Evolutionary conservation across 1,284 basidiomycete species (phyloP), one percentile per base, ranked within the genome.

Genomic region (Cutaneotrichosporon sp.): DNA sequence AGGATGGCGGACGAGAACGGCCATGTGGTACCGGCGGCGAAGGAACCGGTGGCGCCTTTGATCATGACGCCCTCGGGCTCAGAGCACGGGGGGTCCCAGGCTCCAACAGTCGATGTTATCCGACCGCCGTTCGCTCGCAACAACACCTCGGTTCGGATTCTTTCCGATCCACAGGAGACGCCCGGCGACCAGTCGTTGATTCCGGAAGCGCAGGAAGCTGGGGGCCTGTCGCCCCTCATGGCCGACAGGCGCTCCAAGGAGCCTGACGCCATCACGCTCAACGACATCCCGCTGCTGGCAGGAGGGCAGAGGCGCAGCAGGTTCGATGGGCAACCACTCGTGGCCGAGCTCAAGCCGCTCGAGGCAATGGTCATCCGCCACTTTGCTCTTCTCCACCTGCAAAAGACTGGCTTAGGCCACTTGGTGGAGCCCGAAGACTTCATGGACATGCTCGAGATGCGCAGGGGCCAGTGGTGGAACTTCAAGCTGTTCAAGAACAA

Each of bases 301-400:
- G 20, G 45, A 20, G 38, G 74, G 56, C 59, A 2, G 20, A 50
- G 25, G 38, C 50, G 11, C 27, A 29, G 20, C 14, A 20, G 38
- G 38, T n/a, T 57, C 7, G 89, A 84, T 64, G 84, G 87, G 18
- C 86, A 88, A 62, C 89, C 90, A 20, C 87, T 90, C 69, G 86
- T 99, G 54, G 90, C 91, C 5, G 90, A 94, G 77, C 83, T 99
- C 31, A 89, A 85, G 59, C 83, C 89, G 2, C 82, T 97, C 33
- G 93, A 98, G 77, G 83, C 92, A 58, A 87, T 92, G 27, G 92
- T 99, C 67, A 86, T 98, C 71, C 95, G 93, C 79, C 92, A 98
- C 76, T 89, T 89, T 66, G 93, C 95, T 2, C 87, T 97, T 1
- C 83, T 95, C 24, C 85, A 87, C 14, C 83, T 99, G 45, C 84